Evolutionary conservation across 331 rosid species (phyloP), one percentile per base, ranked within the genome.

Genomic region (Malus hybrid): DNA sequence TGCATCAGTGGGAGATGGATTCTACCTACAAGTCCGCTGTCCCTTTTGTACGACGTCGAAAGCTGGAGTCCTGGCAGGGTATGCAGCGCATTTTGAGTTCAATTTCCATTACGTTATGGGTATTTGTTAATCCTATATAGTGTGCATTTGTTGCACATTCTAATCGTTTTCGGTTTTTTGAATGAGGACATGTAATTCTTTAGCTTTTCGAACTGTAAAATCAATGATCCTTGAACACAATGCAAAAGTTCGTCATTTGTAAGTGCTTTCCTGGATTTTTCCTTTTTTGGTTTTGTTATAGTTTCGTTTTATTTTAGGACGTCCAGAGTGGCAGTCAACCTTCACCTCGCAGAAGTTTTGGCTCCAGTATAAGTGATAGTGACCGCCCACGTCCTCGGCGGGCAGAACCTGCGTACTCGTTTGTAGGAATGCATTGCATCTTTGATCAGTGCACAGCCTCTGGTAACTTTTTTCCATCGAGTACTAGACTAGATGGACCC

Each of bases 1-100:
- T 91, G 88, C 96, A 90, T 94, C 97, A 94, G 99, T 84, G 99
- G 96, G 78, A 93, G 92, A 84, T 90, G 96, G 96, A 64, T 89
- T 87, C 84, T 79, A 44, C 86, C 95, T 81, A 79, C 84, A 82
- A 87, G 87, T 92, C 88, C 96, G 62, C 83, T 76, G 69, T 81
- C 98, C 77, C 88, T 78, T 78, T 80, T 89, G 93, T 89, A 83
- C 71, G 99, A 94, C 80, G 97, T 77, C 81, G 99, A 92, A 57
- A 92, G 92, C 92, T 86, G 81, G 88, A 75, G 84, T 89, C 91
- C 96, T 79, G 77, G 86, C 76, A 84, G 90, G 90, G 99, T 92
- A 85, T 76, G 87, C 20, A 2, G 7, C 1, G 57, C 20, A 52
- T 65, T 33, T 65, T 2, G 78, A 50, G 46, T 78, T 73, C 34